phyloP scores from a whole-genome alignment of 1,284 basidiomycete species.

The Boletus calvinii region DNA sequence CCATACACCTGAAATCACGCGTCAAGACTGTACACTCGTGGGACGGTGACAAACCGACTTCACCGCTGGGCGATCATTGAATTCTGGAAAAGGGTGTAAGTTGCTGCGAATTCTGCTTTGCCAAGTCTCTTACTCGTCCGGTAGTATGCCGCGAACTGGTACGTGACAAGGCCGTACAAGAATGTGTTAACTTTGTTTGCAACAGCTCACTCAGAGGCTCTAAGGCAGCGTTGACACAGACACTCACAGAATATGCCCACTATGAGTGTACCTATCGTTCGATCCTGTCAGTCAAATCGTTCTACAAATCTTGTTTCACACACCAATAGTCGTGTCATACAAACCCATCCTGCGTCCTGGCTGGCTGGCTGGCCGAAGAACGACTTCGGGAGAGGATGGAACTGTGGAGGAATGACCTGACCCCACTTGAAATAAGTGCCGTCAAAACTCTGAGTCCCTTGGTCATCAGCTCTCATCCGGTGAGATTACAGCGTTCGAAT shows the following conservation, averaged over 20 bases:
- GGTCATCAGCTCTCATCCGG: too few relatives aligned
- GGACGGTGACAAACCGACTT: slow-evolving; percentile 5
- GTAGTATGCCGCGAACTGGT: slow-evolving; percentile 47
- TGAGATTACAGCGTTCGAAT: too few relatives aligned
- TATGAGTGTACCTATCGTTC: slow-evolving; percentile 36
- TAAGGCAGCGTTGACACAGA: background rate
- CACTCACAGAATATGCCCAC: slow-evolving; percentile 40
- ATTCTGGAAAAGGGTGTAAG: slow-evolving; percentile 33
- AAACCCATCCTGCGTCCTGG: slow-evolving; percentile 6
- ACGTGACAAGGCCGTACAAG: slow-evolving; percentile 49
- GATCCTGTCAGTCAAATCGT: background rate
- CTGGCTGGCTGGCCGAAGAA: too few relatives aligned
- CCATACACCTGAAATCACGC: slow-evolving; percentile 32
- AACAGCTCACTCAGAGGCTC: background rate
- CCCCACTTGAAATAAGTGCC: too few relatives aligned
- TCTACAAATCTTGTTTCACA: background rate
- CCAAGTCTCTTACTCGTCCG: slow-evolving; percentile 36
- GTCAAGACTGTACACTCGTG: background rate
- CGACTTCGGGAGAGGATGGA: too few relatives aligned
- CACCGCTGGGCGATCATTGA: slow-evolving; percentile 39
- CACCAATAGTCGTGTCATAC: slow-evolving; percentile 14
- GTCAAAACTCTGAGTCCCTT: too few relatives aligned
- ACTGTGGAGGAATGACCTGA: too few relatives aligned
- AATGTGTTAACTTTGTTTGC: slow-evolving; percentile 52
- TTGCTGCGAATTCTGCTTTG: background rate